Evolutionary conservation across 345 rosid genomes (phyloP).

Genomic region (Psidium friedrichsthalianum): DNA sequence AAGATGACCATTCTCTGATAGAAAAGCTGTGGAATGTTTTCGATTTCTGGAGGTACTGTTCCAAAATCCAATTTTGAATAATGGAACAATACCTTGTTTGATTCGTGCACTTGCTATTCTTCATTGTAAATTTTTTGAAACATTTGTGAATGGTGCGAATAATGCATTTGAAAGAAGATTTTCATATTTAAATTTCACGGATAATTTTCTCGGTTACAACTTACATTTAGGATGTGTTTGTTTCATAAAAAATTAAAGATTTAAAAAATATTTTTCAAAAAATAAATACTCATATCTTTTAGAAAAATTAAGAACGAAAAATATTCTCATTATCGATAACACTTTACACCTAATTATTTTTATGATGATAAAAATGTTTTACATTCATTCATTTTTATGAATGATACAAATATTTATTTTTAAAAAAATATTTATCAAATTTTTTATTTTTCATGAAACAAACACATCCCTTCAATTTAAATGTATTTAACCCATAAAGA

Average conservation of each 20-base stretch:
- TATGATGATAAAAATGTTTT: too few relatives aligned
- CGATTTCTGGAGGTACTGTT: not conserved
- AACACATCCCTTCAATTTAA: not conserved
- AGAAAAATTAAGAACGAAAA: too few relatives aligned
- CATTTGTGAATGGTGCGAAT: not conserved
- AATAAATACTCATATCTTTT: too few relatives aligned
- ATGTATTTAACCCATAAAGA: not conserved
- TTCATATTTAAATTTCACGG: not conserved
- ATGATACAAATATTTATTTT: too few relatives aligned
- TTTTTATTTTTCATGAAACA: too few relatives aligned
- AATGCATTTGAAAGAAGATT: not conserved
- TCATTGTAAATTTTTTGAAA: not conserved
- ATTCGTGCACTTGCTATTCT: not conserved
- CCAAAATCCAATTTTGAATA: not conserved
- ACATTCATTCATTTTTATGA: too few relatives aligned
- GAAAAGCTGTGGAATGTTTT: not conserved
- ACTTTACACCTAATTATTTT: too few relatives aligned
- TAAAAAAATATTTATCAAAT: too few relatives aligned
- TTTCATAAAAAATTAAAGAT: too few relatives aligned
- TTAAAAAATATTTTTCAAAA: too few relatives aligned
- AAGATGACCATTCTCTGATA: not conserved
- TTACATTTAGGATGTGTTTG: too few relatives aligned
- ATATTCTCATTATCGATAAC: too few relatives aligned
- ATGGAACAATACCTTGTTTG: not conserved
- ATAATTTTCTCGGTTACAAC: not conserved